Evolutionary conservation across 257 asterid genomes (phyloP).

Genomic region (Hygrophila difformis): DNA sequence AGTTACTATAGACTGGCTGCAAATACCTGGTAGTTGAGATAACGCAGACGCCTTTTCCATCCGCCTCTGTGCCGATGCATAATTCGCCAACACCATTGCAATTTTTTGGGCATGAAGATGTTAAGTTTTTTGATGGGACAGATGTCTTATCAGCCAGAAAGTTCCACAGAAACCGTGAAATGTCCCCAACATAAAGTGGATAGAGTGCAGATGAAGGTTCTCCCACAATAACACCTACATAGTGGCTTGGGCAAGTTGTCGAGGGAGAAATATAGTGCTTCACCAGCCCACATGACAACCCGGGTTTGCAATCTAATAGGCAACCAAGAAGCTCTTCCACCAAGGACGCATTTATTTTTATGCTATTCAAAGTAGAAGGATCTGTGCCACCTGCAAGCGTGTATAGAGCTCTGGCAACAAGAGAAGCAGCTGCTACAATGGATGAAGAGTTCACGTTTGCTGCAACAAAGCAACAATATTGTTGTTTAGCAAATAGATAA

Average conservation of each 20-base stretch:
- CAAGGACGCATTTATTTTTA: constrained; percentile 57
- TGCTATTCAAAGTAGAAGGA: constrained; percentile 30
- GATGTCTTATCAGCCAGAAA: constrained; percentile 84
- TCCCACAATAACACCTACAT: constrained; percentile 76
- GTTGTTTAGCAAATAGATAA: constrained; percentile 10
- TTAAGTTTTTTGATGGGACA: constrained; percentile 35
- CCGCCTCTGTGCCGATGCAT: constrained; percentile 64
- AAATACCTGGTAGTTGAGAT: constrained; percentile 78
- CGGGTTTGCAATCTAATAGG: constrained; percentile 77
- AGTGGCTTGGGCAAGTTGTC: constrained; percentile 69
- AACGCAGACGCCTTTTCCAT: constrained; percentile 74
- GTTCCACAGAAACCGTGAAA: constrained; percentile 86
- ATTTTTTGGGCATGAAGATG: constrained; percentile 53
- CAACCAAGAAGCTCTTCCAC: constrained; percentile 78
- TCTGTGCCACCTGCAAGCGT: constrained; percentile 62
- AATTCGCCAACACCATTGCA: constrained; percentile 57
- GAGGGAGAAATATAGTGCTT: constrained; percentile 72
- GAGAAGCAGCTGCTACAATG: constrained; percentile 81
- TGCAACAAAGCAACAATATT: constrained; percentile 36
- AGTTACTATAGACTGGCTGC: not conserved
- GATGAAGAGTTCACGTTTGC: constrained; percentile 83
- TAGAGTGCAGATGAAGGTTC: constrained; percentile 67
- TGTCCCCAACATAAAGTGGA: constrained; percentile 58
- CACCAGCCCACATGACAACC: constrained; percentile 69
- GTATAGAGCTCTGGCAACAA: constrained; percentile 82